Evolutionary conservation across 768 basidiomycete species (phyloP), one percentile per base, ranked within the genome.

Genomic region (Epithele typhae): DNA sequence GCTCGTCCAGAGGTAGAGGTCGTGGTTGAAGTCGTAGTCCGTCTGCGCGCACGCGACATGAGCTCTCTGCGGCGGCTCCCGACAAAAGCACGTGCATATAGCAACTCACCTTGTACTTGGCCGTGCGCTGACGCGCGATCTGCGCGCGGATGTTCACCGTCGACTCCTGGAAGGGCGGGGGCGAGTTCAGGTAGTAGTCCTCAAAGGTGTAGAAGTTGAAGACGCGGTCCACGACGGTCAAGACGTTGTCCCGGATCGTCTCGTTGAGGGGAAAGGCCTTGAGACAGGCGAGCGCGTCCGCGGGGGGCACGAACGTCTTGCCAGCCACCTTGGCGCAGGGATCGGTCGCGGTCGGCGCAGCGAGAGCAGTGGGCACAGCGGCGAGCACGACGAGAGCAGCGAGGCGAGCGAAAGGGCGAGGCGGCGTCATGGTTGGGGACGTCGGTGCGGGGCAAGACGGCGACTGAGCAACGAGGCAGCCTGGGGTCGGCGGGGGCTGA

Each of bases 21-120:
- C 81, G 37, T 65, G 67, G 55, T 76, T 82, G 63, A 84, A 82
- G 56, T 81, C 81, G 49, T 80, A 84, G 52, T 84, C 81, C 7
- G 80, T 80, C 78, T 84, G 44, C 10, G 24, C 42, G n/a, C 25
- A 30, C 27, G 27, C 27, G 7, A 7, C 27, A 30, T 30, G 27
- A 30, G 14, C 27, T 7, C 27, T 14, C 27, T 14, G 14, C n/a
- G 14, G 14, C 27, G 14, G 8, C 27, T 30, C 27, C 27, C 27
- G 27, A 30, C 27, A 7, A n/a, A n/a, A n/a, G n/a, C 27, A 14
- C 8, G 27, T 14, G 27, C 27, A 30, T 30, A 30, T 30, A 33
- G 5, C 14, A 6, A 40, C 64, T 45, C 47, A 78, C 79, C 52
- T 59, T 60, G 40, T 73, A 84, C 35, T 62, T 65, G 4, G 77